Conservation (phyloP, 495 filamentous ascomycete species). For the Aspergillus sparsus region DNA sequence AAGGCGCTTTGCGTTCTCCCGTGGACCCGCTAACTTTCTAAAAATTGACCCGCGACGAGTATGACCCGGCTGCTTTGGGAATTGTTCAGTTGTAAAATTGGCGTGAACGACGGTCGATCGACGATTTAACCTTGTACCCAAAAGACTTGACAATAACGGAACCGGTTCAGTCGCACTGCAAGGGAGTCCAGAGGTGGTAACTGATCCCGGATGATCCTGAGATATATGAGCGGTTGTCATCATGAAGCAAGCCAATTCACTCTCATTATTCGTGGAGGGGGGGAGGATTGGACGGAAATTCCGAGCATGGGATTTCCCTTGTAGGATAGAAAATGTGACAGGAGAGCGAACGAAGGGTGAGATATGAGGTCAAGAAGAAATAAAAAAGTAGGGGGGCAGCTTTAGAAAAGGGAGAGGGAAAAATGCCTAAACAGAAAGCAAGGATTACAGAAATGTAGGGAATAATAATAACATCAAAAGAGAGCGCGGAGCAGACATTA, state of each 20-base stretch:
- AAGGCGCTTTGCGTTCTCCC: conserved; percentile 53
- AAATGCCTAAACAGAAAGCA: conserved; percentile 7
- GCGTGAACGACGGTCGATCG: conserved; percentile 24
- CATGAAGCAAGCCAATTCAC: conserved; percentile 19
- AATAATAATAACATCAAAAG: conserved; percentile 3
- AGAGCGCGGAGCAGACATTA: background rate
- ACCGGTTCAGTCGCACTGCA: conserved; percentile 22
- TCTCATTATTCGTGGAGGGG: conserved; percentile 23
- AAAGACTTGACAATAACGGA: conserved; percentile 31
- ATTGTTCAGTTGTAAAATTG: conserved; percentile 29
- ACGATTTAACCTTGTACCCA: conserved; percentile 32
- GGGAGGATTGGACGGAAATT: background rate
- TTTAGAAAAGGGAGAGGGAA: conserved; percentile 2
- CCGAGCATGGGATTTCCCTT: conserved; percentile 6
- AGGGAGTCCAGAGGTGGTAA: conserved; percentile 24
- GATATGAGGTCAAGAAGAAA: conserved; percentile 4
- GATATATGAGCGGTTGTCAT: conserved; percentile 41
- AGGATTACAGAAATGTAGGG: conserved; percentile 1
- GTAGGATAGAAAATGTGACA: background rate
- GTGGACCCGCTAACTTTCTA: conserved; percentile 49
- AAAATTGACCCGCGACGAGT: conserved; percentile 38
- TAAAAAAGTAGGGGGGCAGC: conserved; percentile 4
- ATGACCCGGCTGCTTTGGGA: conserved; percentile 28
- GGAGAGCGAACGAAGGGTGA: background rate
- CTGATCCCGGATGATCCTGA: conserved; percentile 33